Evolutionary conservation across 1,284 basidiomycete species (phyloP), one percentile per base, ranked within the genome.

Genomic region (Retiboletus flavoniger): DNA sequence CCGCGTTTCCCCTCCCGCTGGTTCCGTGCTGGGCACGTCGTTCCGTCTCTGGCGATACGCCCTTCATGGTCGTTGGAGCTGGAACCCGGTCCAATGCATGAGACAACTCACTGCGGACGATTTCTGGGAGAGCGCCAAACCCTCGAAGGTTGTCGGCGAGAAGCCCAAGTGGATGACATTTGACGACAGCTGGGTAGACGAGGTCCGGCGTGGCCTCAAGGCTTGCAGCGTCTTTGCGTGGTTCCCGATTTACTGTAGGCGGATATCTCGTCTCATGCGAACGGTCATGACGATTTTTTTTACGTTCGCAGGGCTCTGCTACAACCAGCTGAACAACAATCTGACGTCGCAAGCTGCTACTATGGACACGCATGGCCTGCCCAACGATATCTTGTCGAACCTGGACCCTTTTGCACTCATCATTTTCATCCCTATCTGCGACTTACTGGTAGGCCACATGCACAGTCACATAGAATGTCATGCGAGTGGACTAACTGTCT

Each of bases 211-310:
- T 63, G 91, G 89, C 2, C 73, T 93, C 72, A 91, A 91, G 70
- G 93, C 93, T 9, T 95, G 93, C 73, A 72, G 75, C 40, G 91
- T 95, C 53, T 95, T 95, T 74, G 67, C 79, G 43, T 93, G 87
- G 81, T 91, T 68, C 72, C 89, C 88, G 1, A 72, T 89, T 36
- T 89, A 82, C 64, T 89, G 87, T 87, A 56, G 42, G 83, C 68
- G 2, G 24, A 17, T 29, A 4, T 26, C 6, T 43, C 36, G 10
- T 34, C 35, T 41, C 19, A 21, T 50, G 19, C 40, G 44, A 35
- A 31, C 43, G 26, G 26, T 31, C n/a, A n/a, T 59, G 55, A 57
- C 19, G 2, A n/a, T 19, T 0, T 17, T 39, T 19, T 29, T 42
- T 24, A 16, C 38, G 31, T 47, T 43, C 55, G 31, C 74, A 89